Conservation (phyloP, 768 basidiomycete genomes). For the Vararia minispora region DNA sequence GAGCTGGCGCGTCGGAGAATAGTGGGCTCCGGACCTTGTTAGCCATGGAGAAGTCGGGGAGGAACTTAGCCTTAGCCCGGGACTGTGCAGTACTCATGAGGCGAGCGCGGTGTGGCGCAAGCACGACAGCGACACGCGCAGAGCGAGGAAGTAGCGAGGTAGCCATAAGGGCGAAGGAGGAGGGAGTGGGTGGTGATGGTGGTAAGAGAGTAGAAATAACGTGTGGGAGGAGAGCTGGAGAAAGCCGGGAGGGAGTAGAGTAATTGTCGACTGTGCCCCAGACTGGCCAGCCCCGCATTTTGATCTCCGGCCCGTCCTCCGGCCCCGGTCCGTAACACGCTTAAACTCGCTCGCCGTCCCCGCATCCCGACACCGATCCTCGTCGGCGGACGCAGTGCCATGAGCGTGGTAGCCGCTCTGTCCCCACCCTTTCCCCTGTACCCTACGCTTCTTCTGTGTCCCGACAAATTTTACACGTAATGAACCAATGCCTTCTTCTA, state of each 20-base stretch:
- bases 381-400: too few species aligned
- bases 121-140: not conserved
- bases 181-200: not conserved
- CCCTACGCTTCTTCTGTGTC: too few species aligned
- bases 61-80: conserved; percentile 32
- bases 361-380: too few species aligned
- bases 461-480: too few species aligned
- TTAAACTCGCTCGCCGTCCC: too few species aligned
- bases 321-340: too few species aligned
- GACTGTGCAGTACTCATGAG: conserved; percentile 13
- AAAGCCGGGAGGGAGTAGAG: conserved; percentile 10
- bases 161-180: not conserved
- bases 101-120: conserved; percentile 7
- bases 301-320: too few species aligned
- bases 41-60: conserved; percentile 71
- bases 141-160: conserved; percentile 1
- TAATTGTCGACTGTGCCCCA: too few species aligned
- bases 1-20: not conserved
- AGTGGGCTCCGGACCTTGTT: conserved; percentile 41
- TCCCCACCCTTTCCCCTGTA: too few species aligned
- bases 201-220: not conserved
- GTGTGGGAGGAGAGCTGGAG: conserved; percentile 4
- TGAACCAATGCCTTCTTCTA: too few species aligned
- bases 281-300: too few species aligned
- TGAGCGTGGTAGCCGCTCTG: too few species aligned